Percentiles rank a stretch among this genome's conserved stretches.
phyloP scores from a whole-genome alignment of 2,329 filamentous ascomycete genomes.

The Beauveria sp. region DNA sequence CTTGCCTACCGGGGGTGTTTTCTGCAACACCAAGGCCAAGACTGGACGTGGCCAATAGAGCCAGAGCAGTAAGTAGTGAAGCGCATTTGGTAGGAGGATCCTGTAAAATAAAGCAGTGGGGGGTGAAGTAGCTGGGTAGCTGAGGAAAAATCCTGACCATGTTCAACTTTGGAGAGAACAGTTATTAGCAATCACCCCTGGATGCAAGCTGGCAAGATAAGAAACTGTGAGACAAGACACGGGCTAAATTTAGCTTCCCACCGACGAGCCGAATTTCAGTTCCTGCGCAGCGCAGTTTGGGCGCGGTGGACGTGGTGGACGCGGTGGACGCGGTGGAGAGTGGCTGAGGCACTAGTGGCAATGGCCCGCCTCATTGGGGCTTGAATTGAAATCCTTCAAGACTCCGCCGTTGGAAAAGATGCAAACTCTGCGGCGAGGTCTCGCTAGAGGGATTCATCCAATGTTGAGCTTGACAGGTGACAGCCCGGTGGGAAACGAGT shows the following conservation, averaged over 20 bases:
- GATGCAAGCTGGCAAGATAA: background rate
- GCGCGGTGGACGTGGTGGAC: background rate
- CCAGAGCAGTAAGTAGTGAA: background rate
- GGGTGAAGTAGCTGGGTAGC: too few species aligned
- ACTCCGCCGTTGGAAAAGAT: background rate
- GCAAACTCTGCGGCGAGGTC: background rate
- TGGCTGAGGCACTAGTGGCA: background rate
- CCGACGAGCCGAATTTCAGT: background rate
- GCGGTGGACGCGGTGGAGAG: background rate
- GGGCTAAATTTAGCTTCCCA: background rate
- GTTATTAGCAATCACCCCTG: background rate
- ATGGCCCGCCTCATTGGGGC: background rate
- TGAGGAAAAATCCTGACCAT: background rate
- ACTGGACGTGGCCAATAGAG: background rate
- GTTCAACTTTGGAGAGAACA: background rate
- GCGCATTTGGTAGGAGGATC: background rate
- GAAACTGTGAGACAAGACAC: background rate
- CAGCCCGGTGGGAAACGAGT: too few species aligned
- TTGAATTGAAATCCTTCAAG: background rate
- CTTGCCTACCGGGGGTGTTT: background rate
- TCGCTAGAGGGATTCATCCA: too few species aligned
- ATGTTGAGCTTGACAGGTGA: too few species aligned
- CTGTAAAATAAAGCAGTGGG: too few species aligned
- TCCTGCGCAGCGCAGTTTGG: background rate
- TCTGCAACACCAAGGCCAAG: background rate